phyloP scores from a whole-genome alignment of 2,329 filamentous ascomycete species.

The Sordariomycetes sp. region DNA sequence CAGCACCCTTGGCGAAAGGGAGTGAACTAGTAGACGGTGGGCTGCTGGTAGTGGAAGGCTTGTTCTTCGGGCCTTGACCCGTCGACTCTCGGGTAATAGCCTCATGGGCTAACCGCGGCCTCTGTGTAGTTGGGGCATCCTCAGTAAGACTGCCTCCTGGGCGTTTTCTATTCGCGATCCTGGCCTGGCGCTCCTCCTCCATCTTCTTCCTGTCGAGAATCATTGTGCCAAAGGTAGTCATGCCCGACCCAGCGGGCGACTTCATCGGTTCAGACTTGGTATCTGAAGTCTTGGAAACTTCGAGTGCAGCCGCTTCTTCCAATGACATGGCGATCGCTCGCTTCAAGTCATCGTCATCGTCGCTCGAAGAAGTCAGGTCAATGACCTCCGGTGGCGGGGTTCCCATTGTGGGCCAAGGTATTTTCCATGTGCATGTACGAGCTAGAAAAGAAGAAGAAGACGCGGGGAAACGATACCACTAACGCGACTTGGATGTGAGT shows the following conservation, averaged over 20 bases:
- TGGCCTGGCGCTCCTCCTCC: conserved; percentile 70
- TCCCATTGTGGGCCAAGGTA: neutral
- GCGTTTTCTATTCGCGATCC: conserved; percentile 17
- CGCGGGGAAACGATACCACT: neutral
- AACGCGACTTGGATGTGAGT: neutral
- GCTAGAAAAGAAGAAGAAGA: neutral
- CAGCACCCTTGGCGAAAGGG: conserved; percentile 41
- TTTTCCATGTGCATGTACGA: neutral
- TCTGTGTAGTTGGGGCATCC: neutral
- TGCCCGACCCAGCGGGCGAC: neutral
- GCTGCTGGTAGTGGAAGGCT: neutral
- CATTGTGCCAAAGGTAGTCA: conserved; percentile 20
- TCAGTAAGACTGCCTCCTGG: neutral
- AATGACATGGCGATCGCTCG: conserved; percentile 48
- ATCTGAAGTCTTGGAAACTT: neutral
- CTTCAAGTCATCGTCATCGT: conserved; percentile 34
- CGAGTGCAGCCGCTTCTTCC: conserved; percentile 10
- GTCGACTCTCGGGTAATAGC: neutral
- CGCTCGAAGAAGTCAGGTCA: conserved; percentile 7
- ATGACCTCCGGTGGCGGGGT: neutral
- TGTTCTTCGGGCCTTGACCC: neutral
- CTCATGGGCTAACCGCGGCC: neutral
- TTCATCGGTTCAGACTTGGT: conserved; percentile 3
- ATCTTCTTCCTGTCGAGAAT: conserved; percentile 66
- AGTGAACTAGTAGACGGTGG: conserved; percentile 10